Evolutionary conservation across 2,329 filamentous ascomycete genomes (phyloP).

Genomic region (Malbranchea zuffiana): DNA sequence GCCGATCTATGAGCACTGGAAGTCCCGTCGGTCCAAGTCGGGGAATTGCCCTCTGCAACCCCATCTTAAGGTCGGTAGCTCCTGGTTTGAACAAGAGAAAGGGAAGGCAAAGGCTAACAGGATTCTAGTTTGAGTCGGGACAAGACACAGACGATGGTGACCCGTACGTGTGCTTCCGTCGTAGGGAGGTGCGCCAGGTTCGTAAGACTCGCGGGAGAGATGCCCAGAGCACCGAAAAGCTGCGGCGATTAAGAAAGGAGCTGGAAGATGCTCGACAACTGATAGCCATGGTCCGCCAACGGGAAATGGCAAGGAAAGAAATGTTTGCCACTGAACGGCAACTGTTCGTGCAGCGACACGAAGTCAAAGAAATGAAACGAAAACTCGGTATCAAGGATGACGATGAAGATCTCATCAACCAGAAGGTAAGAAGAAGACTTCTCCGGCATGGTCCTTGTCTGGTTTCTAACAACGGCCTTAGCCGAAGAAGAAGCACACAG

Average conservation of each 20-base stretch:
- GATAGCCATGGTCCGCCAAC: slow-evolving; percentile 63
- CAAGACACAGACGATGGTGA: slow-evolving; percentile 91
- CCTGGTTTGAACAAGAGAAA: neutral
- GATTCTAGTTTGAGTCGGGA: slow-evolving; percentile 64
- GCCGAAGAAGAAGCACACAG: slow-evolving; percentile 58
- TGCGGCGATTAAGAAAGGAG: slow-evolving; percentile 82
- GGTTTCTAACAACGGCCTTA: slow-evolving; percentile 43
- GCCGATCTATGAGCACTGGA: slow-evolving; percentile 86
- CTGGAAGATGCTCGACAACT: slow-evolving; percentile 79
- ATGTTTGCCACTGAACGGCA: slow-evolving; percentile 61
- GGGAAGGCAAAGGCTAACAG: slow-evolving; percentile 7
- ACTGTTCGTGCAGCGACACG: slow-evolving; percentile 71
- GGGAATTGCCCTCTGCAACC: slow-evolving; percentile 66
- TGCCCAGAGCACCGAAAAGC: slow-evolving; percentile 85
- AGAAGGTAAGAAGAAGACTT: slow-evolving; percentile 55
- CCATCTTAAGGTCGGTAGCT: slow-evolving; percentile 53
- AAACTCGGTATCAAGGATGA: slow-evolving; percentile 81
- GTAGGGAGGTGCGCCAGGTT: slow-evolving; percentile 84
- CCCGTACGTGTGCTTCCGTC: slow-evolving; percentile 94
- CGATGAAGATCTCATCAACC: slow-evolving; percentile 89
- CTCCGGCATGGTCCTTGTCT: slow-evolving; percentile 26
- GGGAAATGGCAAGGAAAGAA: slow-evolving; percentile 70
- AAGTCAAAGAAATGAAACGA: slow-evolving; percentile 79
- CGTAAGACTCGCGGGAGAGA: slow-evolving; percentile 91
- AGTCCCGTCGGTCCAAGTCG: slow-evolving; percentile 52